A percentile compares a stretch with the other conserved stretches of the same genome.
Conservation (phyloP, 2,329 filamentous ascomycete genomes). For the Aspergillus puulaauensis region DNA sequence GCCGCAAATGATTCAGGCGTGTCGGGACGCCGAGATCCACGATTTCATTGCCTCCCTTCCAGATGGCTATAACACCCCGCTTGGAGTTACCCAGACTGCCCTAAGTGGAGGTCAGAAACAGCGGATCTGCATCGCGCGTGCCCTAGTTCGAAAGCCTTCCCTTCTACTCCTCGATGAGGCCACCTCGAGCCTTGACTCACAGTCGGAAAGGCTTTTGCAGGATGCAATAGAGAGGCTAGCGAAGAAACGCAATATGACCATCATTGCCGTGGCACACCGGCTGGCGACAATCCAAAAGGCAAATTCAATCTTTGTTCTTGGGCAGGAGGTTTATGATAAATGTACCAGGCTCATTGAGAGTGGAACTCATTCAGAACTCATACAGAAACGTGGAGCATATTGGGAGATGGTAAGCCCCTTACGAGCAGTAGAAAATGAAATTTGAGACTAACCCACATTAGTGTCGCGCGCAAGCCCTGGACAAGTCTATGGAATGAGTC, state of each 20-base stretch:
- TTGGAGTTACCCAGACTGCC: constrained; percentile 52
- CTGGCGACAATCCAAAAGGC: constrained; percentile 62
- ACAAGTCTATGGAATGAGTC: no score
- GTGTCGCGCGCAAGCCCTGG: no score
- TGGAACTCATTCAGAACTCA: constrained; percentile 61
- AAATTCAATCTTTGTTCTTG: constrained; percentile 77
- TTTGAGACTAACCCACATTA: no score
- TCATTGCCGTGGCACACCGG: constrained; percentile 45
- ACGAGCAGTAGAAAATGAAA: no score
- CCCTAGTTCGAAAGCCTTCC: constrained; percentile 55
- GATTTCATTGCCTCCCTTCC: constrained; percentile 66
- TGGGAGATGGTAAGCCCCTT: constrained; percentile 13
- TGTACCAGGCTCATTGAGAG: constrained; percentile 52
- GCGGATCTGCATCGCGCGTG: constrained; percentile 58
- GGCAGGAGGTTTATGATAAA: constrained; percentile 47
- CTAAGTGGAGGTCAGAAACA: constrained; percentile 61
- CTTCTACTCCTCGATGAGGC: constrained; percentile 61
- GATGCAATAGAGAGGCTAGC: constrained; percentile 37
- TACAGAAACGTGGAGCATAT: constrained; percentile 45
- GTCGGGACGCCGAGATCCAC: constrained; percentile 68
- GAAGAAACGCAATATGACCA: constrained; percentile 31
- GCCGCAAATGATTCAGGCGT: constrained; percentile 49
- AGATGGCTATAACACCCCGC: constrained; percentile 62
- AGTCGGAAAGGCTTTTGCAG: constrained; percentile 51
- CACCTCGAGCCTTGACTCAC: constrained; percentile 58